Percentiles rank a stretch among this genome's conserved stretches.
phyloP scores from a whole-genome alignment of 139 green algal species.

The Deuterostichococcus epilithicus region DNA sequence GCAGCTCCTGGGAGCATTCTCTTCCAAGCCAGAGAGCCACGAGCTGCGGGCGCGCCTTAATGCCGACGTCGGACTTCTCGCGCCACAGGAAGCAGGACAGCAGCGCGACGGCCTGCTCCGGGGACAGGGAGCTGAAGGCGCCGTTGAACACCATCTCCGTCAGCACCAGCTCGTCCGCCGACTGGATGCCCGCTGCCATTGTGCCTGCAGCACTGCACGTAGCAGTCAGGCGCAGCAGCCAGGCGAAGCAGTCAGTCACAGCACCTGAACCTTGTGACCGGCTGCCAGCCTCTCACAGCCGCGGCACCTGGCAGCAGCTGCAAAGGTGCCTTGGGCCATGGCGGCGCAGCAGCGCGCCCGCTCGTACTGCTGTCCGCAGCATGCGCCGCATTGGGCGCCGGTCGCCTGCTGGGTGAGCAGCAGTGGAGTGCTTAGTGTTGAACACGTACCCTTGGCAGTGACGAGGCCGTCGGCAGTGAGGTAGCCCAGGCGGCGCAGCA shows the following conservation, averaged over 20 bases:
- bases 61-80: conserved; percentile 43
- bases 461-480: neutral
- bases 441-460: neutral
- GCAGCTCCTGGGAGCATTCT: conserved; percentile 3
- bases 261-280: too few relatives aligned
- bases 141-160: conserved; percentile 74
- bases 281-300: too few relatives aligned
- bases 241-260: neutral
- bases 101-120: conserved; percentile 56
- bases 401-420: too few relatives aligned
- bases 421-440: too few relatives aligned
- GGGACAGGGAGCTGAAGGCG: conserved; percentile 50
- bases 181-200: conserved; percentile 53
- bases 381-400: too few relatives aligned
- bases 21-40: too few relatives aligned
- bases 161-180: conserved; percentile 73
- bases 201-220: neutral
- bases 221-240: neutral
- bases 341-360: too few relatives aligned
- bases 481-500: conserved; percentile 66
- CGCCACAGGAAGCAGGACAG: conserved; percentile 73
- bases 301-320: too few relatives aligned
- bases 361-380: too few relatives aligned
- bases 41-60: conserved; percentile 4
- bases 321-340: too few relatives aligned